These are phyloP conservation scores for Gamsiella multidivaricata DNA, from an alignment of 192 early-diverging fungal species.

Conservation along the genomic window DNA sequence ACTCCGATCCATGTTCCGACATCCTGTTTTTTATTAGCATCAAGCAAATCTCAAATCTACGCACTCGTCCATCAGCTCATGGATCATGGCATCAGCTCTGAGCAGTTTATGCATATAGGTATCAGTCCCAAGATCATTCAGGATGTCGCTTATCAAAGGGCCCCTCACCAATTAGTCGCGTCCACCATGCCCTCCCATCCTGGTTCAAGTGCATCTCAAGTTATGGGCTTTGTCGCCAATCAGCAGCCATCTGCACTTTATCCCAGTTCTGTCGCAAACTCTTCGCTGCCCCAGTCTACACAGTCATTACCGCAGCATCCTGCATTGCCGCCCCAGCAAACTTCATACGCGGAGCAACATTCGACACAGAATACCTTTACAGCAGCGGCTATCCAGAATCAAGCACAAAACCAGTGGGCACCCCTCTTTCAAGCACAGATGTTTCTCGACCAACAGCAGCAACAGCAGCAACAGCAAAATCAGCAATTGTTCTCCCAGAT, in stretches of 20 bases:
- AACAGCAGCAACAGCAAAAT: neutral
- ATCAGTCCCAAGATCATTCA: slow-evolving; percentile 11
- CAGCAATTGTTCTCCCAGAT: neutral
- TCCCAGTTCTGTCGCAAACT: too few relatives aligned
- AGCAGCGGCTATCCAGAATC: too few relatives aligned
- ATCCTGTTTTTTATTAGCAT: neutral
- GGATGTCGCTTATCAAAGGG: slow-evolving; percentile 5
- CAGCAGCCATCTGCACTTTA: too few relatives aligned
- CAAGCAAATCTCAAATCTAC: neutral
- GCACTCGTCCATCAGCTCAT: slow-evolving; percentile 9
- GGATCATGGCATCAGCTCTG: slow-evolving; percentile 16
- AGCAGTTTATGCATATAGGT: slow-evolving; percentile 5
- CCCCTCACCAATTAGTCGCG: neutral
- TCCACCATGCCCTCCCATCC: neutral
- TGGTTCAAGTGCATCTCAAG: too few relatives aligned
- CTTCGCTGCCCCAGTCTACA: too few relatives aligned
- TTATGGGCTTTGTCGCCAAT: too few relatives aligned
- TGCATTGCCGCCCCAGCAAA: neutral
- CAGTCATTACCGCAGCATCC: too few relatives aligned
- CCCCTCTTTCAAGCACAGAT: neutral
- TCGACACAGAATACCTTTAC: too few relatives aligned
- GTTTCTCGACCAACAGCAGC: neutral
- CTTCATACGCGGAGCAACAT: too few relatives aligned
- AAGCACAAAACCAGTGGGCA: neutral
- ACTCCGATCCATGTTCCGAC: too few relatives aligned